Evolutionary conservation across 345 rosid species (phyloP).

Genomic region (Syzygium grande): DNA sequence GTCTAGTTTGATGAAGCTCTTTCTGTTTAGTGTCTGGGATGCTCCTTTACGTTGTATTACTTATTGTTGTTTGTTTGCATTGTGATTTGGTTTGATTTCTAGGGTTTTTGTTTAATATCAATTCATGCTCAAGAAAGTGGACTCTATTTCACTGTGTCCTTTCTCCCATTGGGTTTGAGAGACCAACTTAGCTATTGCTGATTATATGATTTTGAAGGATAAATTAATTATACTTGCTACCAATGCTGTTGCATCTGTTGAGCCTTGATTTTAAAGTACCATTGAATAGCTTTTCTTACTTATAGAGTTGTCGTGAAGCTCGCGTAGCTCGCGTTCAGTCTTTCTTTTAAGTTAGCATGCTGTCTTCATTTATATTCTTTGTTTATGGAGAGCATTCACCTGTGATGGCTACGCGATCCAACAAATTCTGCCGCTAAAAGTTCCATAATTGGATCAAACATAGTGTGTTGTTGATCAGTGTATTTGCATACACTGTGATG

Average conservation of each 20-base stretch:
- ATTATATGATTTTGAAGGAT: not conserved
- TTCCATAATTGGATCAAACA: not conserved
- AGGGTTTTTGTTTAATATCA: not conserved
- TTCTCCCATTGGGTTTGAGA: not conserved
- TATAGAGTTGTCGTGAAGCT: not conserved
- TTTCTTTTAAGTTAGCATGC: not conserved
- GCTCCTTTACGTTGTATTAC: not conserved
- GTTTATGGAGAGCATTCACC: not conserved
- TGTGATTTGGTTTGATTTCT: not conserved
- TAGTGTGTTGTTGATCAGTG: not conserved
- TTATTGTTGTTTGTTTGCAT: not conserved
- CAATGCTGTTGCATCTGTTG: not conserved
- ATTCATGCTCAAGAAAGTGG: not conserved
- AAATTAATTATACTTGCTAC: not conserved
- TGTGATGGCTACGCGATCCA: not conserved
- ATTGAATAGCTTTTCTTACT: not conserved
- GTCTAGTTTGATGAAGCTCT: not conserved
- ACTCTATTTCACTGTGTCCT: not conserved
- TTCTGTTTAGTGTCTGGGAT: not conserved
- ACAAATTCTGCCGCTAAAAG: not conserved
- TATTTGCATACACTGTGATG: not conserved
- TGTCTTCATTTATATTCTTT: not conserved
- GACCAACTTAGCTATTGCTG: not conserved
- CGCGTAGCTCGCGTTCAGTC: not conserved
- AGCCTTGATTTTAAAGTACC: not conserved